These are phyloP conservation scores for Pecoramyces ruminantium DNA, from an alignment of 192 early-diverging fungal species.

Conservation along the genomic window DNA sequence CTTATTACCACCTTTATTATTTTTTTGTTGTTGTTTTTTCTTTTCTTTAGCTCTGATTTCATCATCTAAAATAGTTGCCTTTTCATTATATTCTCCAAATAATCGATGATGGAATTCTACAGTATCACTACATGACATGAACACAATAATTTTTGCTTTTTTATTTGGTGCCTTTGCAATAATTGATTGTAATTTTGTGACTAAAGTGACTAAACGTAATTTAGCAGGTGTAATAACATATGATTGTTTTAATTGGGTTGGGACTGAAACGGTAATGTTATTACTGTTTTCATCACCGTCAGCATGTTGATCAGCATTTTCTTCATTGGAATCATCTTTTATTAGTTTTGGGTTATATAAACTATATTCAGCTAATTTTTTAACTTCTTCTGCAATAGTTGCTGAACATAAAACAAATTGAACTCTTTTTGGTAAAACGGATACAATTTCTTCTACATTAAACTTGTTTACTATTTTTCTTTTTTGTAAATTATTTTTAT, in stretches of 20 bases:
- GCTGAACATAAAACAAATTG: conserved; percentile 81
- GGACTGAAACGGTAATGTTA: conserved; percentile 38
- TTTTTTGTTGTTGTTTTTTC: conserved; percentile 25
- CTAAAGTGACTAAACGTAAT: conserved; percentile 72
- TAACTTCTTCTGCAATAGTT: conserved; percentile 71
- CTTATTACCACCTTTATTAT: not conserved
- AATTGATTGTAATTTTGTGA: conserved; percentile 35
- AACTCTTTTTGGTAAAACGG: conserved; percentile 36
- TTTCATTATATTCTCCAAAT: conserved; percentile 7
- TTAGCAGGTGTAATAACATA: conserved; percentile 80
- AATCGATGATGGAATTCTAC: conserved; percentile 78
- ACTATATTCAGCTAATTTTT: conserved; percentile 57
- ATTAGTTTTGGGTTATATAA: conserved; percentile 67
- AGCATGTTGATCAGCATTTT: conserved; percentile 1
- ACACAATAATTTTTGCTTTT: conserved; percentile 71
- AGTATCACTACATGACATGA: conserved; percentile 78
- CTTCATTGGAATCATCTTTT: conserved; percentile 14
- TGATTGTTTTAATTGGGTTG: conserved; percentile 73
- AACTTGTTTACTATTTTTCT: not conserved
- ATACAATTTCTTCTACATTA: not conserved
- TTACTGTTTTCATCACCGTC: conserved; percentile 2
- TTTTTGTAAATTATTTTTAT: not conserved
- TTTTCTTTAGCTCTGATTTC: conserved; percentile 18
- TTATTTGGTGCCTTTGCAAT: conserved; percentile 12
- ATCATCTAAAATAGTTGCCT: conserved; percentile 14